A percentile compares a stretch with the other conserved stretches of the same genome.
phyloP scores from a whole-genome alignment of 2,329 filamentous ascomycete genomes.

The Epichloe bromicola region DNA sequence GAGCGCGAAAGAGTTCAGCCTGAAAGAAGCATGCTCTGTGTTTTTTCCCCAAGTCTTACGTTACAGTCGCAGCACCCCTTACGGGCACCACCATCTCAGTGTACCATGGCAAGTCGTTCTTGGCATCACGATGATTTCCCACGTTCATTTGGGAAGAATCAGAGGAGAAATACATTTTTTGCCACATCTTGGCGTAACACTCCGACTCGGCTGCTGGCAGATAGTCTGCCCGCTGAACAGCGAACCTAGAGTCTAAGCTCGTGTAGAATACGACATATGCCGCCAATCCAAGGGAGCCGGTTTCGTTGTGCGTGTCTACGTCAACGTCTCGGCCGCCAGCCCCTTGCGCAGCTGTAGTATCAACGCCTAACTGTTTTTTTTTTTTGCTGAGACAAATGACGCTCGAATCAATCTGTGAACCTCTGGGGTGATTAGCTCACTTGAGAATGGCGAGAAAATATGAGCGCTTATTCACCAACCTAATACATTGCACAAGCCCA shows the following conservation, averaged over 20 bases:
- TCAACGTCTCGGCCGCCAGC: neutral
- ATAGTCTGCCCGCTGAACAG: neutral
- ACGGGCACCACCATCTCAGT: neutral
- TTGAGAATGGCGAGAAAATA: neutral
- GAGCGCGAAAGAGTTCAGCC: neutral
- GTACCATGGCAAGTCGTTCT: neutral
- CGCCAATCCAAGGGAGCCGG: neutral
- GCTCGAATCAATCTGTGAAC: constrained; percentile 2
- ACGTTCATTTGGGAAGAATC: neutral
- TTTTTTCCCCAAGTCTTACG: neutral
- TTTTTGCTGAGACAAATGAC: neutral
- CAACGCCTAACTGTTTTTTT: neutral
- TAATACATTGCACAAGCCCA: constrained; percentile 7
- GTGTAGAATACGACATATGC: neutral
- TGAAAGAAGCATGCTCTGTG: no score
- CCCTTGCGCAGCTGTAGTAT: neutral
- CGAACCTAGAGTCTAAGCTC: neutral
- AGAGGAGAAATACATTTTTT: neutral
- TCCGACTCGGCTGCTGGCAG: neutral
- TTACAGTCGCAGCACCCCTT: no score
- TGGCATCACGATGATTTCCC: neutral
- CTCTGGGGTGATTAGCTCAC: neutral
- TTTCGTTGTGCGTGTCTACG: neutral
- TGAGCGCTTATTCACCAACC: constrained; percentile 4
- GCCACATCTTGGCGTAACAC: neutral